phyloP scores from a whole-genome alignment of 1,284 basidiomycete species.

The Leccinum ponderosum region DNA sequence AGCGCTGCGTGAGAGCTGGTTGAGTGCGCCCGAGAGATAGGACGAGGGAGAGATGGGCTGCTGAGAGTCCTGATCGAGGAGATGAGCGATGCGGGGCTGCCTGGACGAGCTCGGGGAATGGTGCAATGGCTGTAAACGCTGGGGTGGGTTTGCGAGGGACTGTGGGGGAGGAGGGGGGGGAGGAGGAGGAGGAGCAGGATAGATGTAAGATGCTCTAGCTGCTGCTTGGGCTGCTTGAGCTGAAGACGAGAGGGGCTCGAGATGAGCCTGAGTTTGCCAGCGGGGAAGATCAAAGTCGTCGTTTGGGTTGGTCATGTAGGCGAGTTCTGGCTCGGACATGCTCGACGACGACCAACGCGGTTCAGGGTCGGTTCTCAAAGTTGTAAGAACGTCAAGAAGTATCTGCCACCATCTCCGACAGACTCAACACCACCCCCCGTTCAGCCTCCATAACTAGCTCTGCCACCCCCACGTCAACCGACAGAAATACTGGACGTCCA shows the following conservation, averaged over 20 bases:
- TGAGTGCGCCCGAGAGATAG: conserved; percentile 32
- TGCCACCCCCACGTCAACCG: conserved; percentile 59
- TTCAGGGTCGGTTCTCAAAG: conserved; percentile 37
- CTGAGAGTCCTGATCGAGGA: conserved; percentile 59
- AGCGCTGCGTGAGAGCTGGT: conserved; percentile 61
- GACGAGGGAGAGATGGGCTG: conserved; percentile 33
- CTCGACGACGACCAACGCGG: conserved; percentile 17
- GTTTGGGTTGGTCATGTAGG: conserved; percentile 53
- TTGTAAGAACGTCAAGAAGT: neutral
- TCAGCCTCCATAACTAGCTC: conserved; percentile 55
- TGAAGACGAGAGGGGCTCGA: conserved; percentile 64
- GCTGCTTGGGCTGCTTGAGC: conserved; percentile 59
- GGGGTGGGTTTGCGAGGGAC: conserved; percentile 23
- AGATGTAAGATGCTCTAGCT: conserved; percentile 45
- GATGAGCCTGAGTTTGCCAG: conserved; percentile 65
- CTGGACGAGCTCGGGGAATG: conserved; percentile 41
- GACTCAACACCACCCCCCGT: conserved; percentile 36
- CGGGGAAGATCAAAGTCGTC: conserved; percentile 77
- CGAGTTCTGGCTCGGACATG: conserved; percentile 55
- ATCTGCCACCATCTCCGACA: neutral
- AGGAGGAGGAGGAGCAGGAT: conserved; percentile 48
- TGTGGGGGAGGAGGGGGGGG: conserved; percentile 27
- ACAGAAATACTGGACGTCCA: conserved; percentile 68
- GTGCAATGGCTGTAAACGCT: conserved; percentile 6
- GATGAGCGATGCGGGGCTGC: conserved; percentile 62